Conservation (phyloP, 139 green algal genomes). For the Picochlorum sp. region DNA sequence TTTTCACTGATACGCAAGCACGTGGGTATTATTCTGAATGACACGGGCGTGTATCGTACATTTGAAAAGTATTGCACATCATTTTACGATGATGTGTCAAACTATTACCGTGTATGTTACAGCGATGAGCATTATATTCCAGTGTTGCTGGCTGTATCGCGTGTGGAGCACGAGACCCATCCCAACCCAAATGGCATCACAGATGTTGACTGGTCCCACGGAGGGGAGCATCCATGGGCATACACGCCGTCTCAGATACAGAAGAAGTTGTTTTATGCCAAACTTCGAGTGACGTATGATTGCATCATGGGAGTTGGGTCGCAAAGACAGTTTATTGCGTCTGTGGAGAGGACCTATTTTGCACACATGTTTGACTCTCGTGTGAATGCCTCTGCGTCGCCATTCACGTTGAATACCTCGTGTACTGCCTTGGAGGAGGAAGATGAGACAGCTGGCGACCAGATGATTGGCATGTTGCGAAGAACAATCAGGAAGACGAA, state of each 20-base stretch:
- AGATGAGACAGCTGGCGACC: too few relatives aligned
- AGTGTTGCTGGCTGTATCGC: slow-evolving; percentile 14
- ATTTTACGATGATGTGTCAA: slow-evolving; percentile 13
- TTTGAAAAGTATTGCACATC: slow-evolving; percentile 22
- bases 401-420: too few relatives aligned
- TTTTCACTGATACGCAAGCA: slow-evolving; percentile 21
- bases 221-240: slow-evolving; percentile 7
- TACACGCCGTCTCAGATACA: not conserved
- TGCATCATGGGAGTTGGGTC: not conserved
- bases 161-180: not conserved
- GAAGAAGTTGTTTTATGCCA: not conserved
- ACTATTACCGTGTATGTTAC: slow-evolving; percentile 16
- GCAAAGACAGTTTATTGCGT: too few relatives aligned
- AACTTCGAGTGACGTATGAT: not conserved
- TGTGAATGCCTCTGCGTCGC: too few relatives aligned
- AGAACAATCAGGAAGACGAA: too few relatives aligned
- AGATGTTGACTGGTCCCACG: slow-evolving; percentile 11
- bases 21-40: slow-evolving; percentile 18
- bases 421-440: too few relatives aligned
- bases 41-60: slow-evolving; percentile 17
- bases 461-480: too few relatives aligned
- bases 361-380: too few relatives aligned
- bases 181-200: slow-evolving; percentile 10
- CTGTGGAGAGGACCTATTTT: too few relatives aligned
- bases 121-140: slow-evolving; percentile 29